phyloP scores from a whole-genome alignment of 1,284 basidiomycete genomes.

The Boletellus dicymbophilus region DNA sequence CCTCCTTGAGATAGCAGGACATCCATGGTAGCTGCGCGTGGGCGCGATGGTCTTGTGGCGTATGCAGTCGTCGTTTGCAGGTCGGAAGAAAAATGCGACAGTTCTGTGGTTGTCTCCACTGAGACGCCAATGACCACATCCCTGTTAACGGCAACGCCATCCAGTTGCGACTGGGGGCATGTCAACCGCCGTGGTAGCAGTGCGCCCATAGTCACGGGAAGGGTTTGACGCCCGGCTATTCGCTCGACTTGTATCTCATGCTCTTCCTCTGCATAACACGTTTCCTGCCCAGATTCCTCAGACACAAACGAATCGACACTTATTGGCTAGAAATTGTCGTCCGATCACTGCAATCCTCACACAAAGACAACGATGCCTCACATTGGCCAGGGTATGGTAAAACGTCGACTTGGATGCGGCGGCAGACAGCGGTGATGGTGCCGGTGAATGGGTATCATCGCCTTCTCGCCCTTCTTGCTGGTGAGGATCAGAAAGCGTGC shows the following conservation, averaged over 20 bases:
- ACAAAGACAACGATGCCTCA: constrained; percentile 27
- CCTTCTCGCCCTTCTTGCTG: constrained; percentile 22
- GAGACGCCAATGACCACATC: constrained; percentile 57
- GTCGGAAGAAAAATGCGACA: constrained; percentile 33
- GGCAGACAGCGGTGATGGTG: constrained; percentile 35
- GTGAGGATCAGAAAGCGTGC: constrained; percentile 4
- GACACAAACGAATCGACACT: constrained; percentile 56
- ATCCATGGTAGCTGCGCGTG: constrained; percentile 43
- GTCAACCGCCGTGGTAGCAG: constrained; percentile 56
- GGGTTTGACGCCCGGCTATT: constrained; percentile 50
- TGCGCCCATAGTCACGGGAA: constrained; percentile 50
- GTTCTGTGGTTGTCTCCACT: constrained; percentile 56
- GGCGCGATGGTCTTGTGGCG: constrained; percentile 34
- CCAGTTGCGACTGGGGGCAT: constrained; percentile 46
- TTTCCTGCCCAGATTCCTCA: constrained; percentile 37
- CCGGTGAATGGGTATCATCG: constrained; percentile 26
- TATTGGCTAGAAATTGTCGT: constrained; percentile 37
- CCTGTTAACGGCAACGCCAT: constrained; percentile 35
- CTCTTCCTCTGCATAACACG: constrained; percentile 44
- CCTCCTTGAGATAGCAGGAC: constrained; percentile 31
- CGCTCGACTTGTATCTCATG: constrained; percentile 59
- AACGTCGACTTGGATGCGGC: constrained; percentile 47
- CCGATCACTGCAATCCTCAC: constrained; percentile 10
- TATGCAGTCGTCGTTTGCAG: constrained; percentile 39
- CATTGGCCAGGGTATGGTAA: constrained; percentile 51